These are phyloP conservation scores for Rubia yunnanensis DNA, from an alignment of 257 asterid genomes.

Conservation along the genomic window DNA sequence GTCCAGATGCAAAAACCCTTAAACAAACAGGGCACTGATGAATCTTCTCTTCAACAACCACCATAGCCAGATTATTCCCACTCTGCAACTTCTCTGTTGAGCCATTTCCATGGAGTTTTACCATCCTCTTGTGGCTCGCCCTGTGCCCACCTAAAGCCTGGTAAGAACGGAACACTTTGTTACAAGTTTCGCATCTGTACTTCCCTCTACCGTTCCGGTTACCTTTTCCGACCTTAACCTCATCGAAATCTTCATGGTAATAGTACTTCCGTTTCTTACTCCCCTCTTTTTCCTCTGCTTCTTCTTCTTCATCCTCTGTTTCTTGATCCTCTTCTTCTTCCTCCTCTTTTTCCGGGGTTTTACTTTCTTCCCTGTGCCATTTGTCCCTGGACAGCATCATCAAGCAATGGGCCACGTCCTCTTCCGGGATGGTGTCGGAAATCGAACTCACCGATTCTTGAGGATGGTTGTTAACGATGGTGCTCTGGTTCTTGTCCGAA, in stretches of 20 bases:
- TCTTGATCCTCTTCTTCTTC: background rate
- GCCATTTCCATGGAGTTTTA: background rate
- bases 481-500: constrained; percentile 18
- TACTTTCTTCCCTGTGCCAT: constrained; percentile 30
- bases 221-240: constrained; percentile 19
- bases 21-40: constrained; percentile 75
- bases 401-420: constrained; percentile 66
- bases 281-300: constrained; percentile 3
- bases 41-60: constrained; percentile 29
- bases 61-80: background rate
- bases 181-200: constrained; percentile 70
- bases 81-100: background rate
- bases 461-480: no score
- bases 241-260: constrained; percentile 22
- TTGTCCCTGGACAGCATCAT: constrained; percentile 76
- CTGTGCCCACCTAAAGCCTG: constrained; percentile 95
- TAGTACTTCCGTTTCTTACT: background rate
- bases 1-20: constrained; percentile 74
- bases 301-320: constrained; percentile 10
- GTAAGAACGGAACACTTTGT: constrained; percentile 59
- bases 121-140: constrained; percentile 75
- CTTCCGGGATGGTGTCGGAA: constrained; percentile 60
- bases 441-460: constrained; percentile 55
- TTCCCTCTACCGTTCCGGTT: constrained; percentile 31
- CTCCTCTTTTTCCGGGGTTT: constrained; percentile 3